These are phyloP conservation scores for Cutaneotrichosporon spelunceum DNA, from an alignment of 1,284 basidiomycete species.

Conservation along the genomic window DNA sequence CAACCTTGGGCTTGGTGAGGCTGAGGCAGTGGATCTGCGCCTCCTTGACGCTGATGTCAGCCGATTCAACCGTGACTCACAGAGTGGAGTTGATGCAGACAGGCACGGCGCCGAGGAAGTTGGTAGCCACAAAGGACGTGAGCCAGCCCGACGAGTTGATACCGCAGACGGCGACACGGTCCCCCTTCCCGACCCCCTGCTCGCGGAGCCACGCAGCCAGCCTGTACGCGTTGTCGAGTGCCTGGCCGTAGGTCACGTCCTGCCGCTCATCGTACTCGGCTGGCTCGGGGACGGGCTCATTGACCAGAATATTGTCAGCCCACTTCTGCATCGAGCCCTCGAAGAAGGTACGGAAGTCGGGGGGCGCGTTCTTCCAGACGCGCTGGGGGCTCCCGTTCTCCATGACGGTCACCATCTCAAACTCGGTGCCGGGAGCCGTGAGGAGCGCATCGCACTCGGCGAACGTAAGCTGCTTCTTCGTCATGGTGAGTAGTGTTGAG, in stretches of 20 bases:
- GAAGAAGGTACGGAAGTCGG: constrained; percentile 39
- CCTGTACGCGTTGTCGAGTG: constrained; percentile 24
- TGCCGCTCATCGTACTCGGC: constrained; percentile 18
- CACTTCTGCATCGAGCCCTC: constrained; percentile 26
- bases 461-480: constrained; percentile 7
- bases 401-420: constrained; percentile 40
- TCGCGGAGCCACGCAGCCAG: constrained; percentile 38
- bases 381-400: constrained; percentile 26
- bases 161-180: constrained; percentile 40
- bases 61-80: constrained; percentile 31
- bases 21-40: constrained; percentile 32
- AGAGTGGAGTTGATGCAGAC: constrained; percentile 44
- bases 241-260: constrained; percentile 32
- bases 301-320: constrained; percentile 30
- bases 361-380: constrained; percentile 43
- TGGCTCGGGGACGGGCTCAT: constrained; percentile 16
- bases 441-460: constrained; percentile 17
- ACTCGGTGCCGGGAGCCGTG: constrained; percentile 31
- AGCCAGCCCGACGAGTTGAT: constrained; percentile 39
- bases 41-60: constrained; percentile 17
- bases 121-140: constrained; percentile 34
- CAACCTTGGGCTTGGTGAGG: constrained; percentile 30
- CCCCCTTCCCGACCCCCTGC: constrained; percentile 33
- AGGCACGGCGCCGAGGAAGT: constrained; percentile 41
- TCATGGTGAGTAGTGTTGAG: not conserved